phyloP scores from a whole-genome alignment of 768 basidiomycete genomes.

The Mycena sanguinolenta region DNA sequence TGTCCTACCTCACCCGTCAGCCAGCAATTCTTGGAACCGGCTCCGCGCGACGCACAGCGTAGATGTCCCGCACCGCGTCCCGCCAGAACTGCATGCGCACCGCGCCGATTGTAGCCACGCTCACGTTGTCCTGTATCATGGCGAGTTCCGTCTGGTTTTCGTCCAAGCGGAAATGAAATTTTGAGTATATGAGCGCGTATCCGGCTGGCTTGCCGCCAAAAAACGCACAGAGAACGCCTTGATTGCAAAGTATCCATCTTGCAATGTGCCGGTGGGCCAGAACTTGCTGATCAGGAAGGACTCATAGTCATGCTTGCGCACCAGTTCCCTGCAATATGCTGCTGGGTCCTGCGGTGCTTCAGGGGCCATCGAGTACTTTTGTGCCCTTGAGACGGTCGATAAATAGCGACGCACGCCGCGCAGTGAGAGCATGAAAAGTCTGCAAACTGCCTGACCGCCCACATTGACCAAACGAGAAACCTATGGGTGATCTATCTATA shows the following conservation, averaged over 20 bases:
- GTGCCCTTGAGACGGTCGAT: constrained; percentile 4
- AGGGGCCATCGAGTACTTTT: constrained; percentile 12
- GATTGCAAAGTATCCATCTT: constrained; percentile 80
- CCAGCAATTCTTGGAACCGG: constrained; percentile 4
- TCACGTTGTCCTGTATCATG: constrained; percentile 81
- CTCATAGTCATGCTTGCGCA: constrained; percentile 87
- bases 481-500: too few relatives aligned
- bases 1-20: constrained; percentile 62
- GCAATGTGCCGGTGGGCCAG: constrained; percentile 70
- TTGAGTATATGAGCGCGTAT: not conserved
- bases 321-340: constrained; percentile 78
- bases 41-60: constrained; percentile 61
- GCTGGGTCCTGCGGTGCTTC: constrained; percentile 47
- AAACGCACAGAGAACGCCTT: constrained; percentile 86
- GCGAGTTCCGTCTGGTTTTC: constrained; percentile 70
- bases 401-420: constrained; percentile 14
- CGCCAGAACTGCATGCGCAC: constrained; percentile 92
- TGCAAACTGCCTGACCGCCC: too few relatives aligned
- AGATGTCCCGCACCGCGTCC: constrained; percentile 79
- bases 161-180: not conserved
- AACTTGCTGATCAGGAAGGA: constrained; percentile 79
- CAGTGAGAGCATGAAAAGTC: constrained; percentile 15
- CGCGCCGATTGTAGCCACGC: constrained; percentile 80
- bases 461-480: too few relatives aligned
- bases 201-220: not conserved